Evolutionary conservation across 257 asterid genomes (phyloP).

Genomic region (Solanum piurae): DNA sequence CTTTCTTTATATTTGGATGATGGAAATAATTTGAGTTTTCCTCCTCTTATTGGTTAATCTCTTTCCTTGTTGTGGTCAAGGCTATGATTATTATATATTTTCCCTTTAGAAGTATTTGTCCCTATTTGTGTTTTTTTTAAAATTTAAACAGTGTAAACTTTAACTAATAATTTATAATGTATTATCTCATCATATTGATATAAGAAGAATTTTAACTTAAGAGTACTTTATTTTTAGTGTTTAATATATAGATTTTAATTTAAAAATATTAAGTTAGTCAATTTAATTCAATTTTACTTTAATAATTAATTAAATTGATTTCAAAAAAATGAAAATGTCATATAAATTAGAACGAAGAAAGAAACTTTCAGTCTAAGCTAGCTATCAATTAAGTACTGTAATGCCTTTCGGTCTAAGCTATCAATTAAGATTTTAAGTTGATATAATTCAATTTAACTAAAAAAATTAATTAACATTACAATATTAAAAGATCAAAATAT

Average conservation of each 20-base stretch:
- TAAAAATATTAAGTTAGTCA: not conserved
- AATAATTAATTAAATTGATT: no score
- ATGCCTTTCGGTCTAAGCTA: not conserved
- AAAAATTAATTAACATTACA: no score
- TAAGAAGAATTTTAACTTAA: no score
- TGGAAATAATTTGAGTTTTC: conserved; percentile 2
- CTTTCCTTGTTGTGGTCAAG: conserved; percentile 7
- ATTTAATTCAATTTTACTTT: not conserved
- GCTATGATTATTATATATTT: conserved; percentile 15
- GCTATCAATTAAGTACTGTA: not conserved
- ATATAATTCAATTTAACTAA: no score
- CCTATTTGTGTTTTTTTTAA: not conserved
- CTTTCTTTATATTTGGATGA: not conserved
- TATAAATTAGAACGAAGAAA: no score
- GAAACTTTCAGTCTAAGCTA: not conserved
- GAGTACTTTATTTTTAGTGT: no score
- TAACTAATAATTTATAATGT: not conserved
- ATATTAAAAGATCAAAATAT: no score
- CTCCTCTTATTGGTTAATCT: not conserved
- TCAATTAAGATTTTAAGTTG: not conserved
- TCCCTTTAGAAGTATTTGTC: not conserved
- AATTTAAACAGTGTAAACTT: not conserved
- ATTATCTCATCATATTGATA: no score
- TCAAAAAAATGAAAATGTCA: no score
- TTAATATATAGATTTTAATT: no score